Conservation (phyloP, 345 rosid species). For the Populus deltoides region DNA sequence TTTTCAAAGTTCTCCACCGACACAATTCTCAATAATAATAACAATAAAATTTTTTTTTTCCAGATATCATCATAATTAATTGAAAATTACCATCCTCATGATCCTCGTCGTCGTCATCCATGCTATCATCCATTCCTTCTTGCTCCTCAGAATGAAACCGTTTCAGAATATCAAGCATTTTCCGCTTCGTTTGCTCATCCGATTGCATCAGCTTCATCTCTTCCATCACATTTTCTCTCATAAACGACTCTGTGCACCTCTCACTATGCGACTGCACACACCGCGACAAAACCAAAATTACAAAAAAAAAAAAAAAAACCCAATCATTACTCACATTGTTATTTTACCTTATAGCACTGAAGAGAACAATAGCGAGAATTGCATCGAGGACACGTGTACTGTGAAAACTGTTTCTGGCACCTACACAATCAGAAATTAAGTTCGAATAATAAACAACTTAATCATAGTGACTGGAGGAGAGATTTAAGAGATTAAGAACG, state of each 20-base stretch:
- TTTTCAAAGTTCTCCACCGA: not conserved
- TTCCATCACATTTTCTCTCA: slow-evolving; percentile 79
- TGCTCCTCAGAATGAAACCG: slow-evolving; percentile 64
- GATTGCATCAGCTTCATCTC: slow-evolving; percentile 67
- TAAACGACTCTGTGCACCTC: slow-evolving; percentile 90
- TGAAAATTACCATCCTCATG: not conserved
- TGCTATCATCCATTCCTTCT: slow-evolving; percentile 38
- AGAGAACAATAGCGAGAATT: slow-evolving; percentile 84
- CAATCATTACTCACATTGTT: not conserved
- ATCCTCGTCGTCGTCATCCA: slow-evolving; percentile 45
- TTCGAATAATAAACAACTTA: not conserved
- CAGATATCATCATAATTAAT: not conserved
- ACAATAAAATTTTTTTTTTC: too few relatives aligned
- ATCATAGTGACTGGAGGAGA: not conserved
- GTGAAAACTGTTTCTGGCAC: slow-evolving; percentile 87
- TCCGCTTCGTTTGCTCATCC: slow-evolving; percentile 56
- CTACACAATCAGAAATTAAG: slow-evolving; percentile 20
- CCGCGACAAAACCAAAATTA: not conserved
- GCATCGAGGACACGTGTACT: slow-evolving; percentile 94
- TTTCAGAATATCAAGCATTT: slow-evolving; percentile 77
- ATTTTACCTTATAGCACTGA: slow-evolving; percentile 48
- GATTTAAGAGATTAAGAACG: slow-evolving; percentile 8
- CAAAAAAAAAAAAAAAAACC: not conserved
- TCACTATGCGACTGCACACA: slow-evolving; percentile 63
- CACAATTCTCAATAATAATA: not conserved